Evolutionary conservation across 257 asterid species (phyloP).

Genomic region (Nemophila menziesii): DNA sequence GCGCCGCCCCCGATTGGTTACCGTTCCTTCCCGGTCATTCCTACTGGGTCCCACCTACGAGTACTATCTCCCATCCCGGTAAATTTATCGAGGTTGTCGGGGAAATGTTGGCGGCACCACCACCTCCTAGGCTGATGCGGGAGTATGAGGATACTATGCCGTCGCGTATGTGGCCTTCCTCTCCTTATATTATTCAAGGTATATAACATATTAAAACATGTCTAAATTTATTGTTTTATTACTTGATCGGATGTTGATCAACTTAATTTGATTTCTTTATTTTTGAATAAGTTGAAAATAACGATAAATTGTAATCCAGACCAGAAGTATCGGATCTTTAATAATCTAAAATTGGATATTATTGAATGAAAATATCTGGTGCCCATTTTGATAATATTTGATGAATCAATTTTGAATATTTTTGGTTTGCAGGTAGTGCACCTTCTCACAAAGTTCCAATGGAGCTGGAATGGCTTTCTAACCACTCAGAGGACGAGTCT

Average conservation of each 20-base stretch:
- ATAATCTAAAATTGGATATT: too few relatives aligned
- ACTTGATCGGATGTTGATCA: not conserved
- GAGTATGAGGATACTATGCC: conserved; percentile 18
- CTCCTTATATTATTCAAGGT: conserved; percentile 26
- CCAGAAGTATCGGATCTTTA: not conserved
- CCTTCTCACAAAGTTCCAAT: conserved; percentile 14
- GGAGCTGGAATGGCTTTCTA: conserved; percentile 18
- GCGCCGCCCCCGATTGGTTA: conserved; percentile 38
- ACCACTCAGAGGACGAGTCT: conserved; percentile 8
- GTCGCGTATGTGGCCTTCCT: conserved; percentile 35
- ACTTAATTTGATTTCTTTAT: too few relatives aligned
- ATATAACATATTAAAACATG: not conserved
- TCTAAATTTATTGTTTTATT: not conserved
- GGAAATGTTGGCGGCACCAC: conserved; percentile 11
- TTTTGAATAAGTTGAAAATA: too few relatives aligned
- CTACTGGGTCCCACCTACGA: conserved; percentile 33
- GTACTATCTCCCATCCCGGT: not conserved
- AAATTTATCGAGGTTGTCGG: conserved; percentile 21
- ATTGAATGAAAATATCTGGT: not conserved
- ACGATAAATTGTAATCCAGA: too few relatives aligned
- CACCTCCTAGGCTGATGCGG: conserved; percentile 2
- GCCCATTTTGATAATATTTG: not conserved
- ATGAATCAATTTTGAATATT: too few relatives aligned
- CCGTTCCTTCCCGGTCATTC: conserved; percentile 32
- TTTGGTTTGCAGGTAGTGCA: conserved; percentile 20